These are phyloP conservation scores for Tribonema minus DNA, from an alignment of 108 stramenopile genomes.

Conservation along the genomic window DNA sequence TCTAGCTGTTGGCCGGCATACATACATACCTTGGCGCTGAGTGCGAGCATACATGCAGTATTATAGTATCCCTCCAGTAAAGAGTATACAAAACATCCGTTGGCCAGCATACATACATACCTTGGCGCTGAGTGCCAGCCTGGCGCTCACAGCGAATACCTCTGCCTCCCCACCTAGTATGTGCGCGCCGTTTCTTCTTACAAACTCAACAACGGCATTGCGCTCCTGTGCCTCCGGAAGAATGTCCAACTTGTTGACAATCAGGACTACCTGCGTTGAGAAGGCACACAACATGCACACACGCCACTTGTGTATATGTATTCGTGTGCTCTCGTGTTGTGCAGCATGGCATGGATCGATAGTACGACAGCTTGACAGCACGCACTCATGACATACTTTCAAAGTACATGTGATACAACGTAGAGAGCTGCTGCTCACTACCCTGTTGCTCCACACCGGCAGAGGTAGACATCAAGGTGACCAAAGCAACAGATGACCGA, in stretches of 20 bases:
- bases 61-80: too few species aligned
- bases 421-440: background rate
- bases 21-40: background rate
- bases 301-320: background rate
- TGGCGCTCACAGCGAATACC: background rate
- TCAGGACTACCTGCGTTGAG: background rate
- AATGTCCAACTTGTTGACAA: background rate
- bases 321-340: background rate
- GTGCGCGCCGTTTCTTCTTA: background rate
- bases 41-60: too few species aligned
- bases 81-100: too few species aligned
- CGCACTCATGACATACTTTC: background rate
- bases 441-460: too few species aligned
- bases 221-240: background rate
- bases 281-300: background rate
- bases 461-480: too few species aligned
- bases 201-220: background rate
- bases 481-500: too few species aligned
- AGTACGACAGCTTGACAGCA: background rate
- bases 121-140: background rate
- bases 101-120: too few species aligned
- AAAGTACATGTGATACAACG: background rate
- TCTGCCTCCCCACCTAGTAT: background rate
- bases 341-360: background rate
- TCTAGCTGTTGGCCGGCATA: too few species aligned